Evolutionary conservation across 2,329 filamentous ascomycete genomes (phyloP), one percentile per base, ranked within the genome.

Genomic region (Salinomyces thailandicus): DNA sequence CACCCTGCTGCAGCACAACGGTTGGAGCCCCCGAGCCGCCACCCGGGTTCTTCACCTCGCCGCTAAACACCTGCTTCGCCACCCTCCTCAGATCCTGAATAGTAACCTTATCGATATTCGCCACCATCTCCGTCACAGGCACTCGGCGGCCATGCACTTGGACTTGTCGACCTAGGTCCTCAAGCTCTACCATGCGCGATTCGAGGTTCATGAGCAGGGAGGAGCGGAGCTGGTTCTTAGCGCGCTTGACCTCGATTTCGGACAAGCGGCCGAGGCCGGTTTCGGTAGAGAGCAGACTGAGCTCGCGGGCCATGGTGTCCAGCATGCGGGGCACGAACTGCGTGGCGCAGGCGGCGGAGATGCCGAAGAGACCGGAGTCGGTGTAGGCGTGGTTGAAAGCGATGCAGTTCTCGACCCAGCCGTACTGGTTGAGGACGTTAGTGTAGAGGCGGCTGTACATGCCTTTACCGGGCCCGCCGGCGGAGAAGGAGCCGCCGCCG

Each of bases 401-500:
- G 35, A 93, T 73, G 64, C 91, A 96, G 42, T 79, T 87, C 65
- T 98, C 91, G 17, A 98, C 85, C 89, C 89, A 98, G 50, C 83
- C 85, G 64, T 94, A 80, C 64, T 96, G 87, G 68, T 98, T 98
- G 35, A 98, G 75, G 0, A 96, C 89, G 59, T 95, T 94, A 45
- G 87, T 96, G 70, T 95, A 98, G 6, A 98, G 75, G 9, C 91
- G 81, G 24, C 85, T 93, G 70, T 96, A 96, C 91, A 98, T 98
- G 60, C 91, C 91, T 68, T 98, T 98, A 36, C 91, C 91, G 4
- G 91, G 91, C 0, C 91, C 91, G 51, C 91, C 91, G 36, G 91
- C 91, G 12, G 85, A 93, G 68, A 98, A 98, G 38, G 87, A 95
- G 16, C 91, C 91, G 33, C 91, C 91, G 32, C 91, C 91, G 39